These are phyloP conservation scores for Ophiostoma novo-ulmi DNA, from an alignment of 2,329 filamentous ascomycete genomes.

Conservation along the genomic window DNA sequence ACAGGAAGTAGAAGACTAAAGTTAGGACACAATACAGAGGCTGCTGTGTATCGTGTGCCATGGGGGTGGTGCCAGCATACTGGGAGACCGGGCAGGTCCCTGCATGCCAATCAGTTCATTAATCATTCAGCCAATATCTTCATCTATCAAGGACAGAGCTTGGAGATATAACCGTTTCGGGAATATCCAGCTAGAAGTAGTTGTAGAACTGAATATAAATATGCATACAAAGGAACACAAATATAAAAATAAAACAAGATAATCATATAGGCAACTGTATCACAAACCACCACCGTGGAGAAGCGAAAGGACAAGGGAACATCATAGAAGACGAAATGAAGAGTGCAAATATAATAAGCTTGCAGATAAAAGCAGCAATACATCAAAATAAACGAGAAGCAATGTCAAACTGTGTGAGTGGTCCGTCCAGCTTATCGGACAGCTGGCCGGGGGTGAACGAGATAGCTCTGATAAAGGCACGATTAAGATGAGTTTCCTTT, in stretches of 20 bases:
- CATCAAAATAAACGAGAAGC: background rate
- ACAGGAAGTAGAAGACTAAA: background rate
- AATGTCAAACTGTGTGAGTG: background rate
- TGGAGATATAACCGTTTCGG: background rate
- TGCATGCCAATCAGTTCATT: background rate
- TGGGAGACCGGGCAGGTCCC: background rate
- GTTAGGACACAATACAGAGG: background rate
- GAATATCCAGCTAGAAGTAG: background rate
- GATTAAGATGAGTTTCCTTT: constrained; percentile 10
- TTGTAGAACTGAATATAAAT: background rate
- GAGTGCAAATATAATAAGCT: background rate
- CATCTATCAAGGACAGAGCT: background rate
- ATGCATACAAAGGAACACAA: background rate
- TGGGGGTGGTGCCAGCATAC: background rate
- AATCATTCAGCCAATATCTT: background rate
- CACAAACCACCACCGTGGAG: background rate
- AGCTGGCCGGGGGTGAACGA: constrained; percentile 1
- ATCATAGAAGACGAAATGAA: background rate
- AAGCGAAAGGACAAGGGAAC: background rate
- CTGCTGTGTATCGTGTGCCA: background rate
- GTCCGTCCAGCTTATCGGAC: background rate
- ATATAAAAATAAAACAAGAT: background rate
- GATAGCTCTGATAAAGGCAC: constrained; percentile 2
- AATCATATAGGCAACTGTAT: background rate
- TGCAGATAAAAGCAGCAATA: background rate